Base-by-base conservation (phyloP, 257 asterid species). In the Avicennia marina region DNA sequence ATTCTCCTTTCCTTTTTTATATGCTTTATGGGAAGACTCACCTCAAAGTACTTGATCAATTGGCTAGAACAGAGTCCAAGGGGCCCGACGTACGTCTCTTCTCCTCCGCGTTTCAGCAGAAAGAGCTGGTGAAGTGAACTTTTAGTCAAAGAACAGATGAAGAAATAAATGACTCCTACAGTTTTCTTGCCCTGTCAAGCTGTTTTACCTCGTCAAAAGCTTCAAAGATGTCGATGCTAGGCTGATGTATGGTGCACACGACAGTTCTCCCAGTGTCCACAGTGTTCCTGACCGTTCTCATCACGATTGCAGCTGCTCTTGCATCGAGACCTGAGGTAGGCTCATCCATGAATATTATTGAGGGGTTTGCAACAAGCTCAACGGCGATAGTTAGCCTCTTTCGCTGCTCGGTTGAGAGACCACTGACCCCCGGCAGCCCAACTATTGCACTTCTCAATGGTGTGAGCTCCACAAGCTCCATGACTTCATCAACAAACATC, bases 171-270 rank as follows among this genome's bases (percentile, higher is more conserved):
- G 9, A 17, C 9, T 16, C 31, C 20, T 1, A 54, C 1, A 0
- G 3, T 11, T 43, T 15, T n/a, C n/a, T n/a, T n/a, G n/a, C n/a
- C n/a, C n/a, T n/a, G n/a, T n/a, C n/a, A n/a, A n/a, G n/a, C n/a
- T n/a, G 1, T 44, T 56, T 51, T 7, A 69, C 93, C 93, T 78
- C 89, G 22, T 83, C 93, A 33, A 80, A 83, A 31, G 93, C 61
- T 58, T 84, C 90, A 19, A 85, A 85, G 38, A 85, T 79, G 79
- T 80, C 88, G 10, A 83, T 75, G 67, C 91, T 83, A 9, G 91
- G 91, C 64, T 83, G 91, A 32, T 83, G 91, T 36, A 83, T 83
- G 61, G 91, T 83, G 84, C 91, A 83, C 27, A 83, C 91, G 1
- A 83, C 85, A 0, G 91, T 83, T 56, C 87, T 65, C 42, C 91